These are phyloP conservation scores for Calonectria hawksworthii DNA, from an alignment of 2,329 filamentous ascomycete species.

Conservation along the genomic window DNA sequence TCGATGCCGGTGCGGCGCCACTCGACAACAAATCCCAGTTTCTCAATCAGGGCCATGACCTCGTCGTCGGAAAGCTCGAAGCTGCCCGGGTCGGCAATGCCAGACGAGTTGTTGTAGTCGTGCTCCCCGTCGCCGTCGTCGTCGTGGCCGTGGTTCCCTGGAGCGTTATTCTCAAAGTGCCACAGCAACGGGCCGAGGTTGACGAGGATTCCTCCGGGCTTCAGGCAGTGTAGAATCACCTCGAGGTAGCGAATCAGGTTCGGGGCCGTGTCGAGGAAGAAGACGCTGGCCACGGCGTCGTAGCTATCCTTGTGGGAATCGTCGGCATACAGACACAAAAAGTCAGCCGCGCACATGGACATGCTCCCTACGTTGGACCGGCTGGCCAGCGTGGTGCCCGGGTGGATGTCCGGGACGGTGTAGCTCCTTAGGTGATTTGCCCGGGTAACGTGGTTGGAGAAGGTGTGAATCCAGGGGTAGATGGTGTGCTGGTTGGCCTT, in stretches of 20 bases:
- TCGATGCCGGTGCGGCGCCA: slow-evolving; percentile 70
- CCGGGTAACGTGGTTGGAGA: slow-evolving; percentile 86
- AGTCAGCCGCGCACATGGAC: slow-evolving; percentile 95
- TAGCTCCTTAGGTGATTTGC: slow-evolving; percentile 82
- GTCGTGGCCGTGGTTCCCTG: slow-evolving; percentile 68
- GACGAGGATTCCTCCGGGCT: slow-evolving; percentile 83
- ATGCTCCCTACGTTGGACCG: slow-evolving; percentile 71
- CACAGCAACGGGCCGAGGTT: slow-evolving; percentile 94
- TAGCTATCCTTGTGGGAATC: slow-evolving; percentile 73
- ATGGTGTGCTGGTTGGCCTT: slow-evolving; percentile 76
- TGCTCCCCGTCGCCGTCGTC: slow-evolving; percentile 65
- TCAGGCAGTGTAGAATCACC: slow-evolving; percentile 83
- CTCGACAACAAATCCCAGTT: slow-evolving; percentile 83
- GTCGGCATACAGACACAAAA: slow-evolving; percentile 85
- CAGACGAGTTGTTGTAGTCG: slow-evolving; percentile 65
- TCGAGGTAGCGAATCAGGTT: slow-evolving; percentile 93
- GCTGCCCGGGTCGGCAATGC: slow-evolving; percentile 89
- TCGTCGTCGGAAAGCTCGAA: slow-evolving; percentile 94
- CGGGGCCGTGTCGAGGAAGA: slow-evolving; percentile 97
- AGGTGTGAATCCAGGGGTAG: slow-evolving; percentile 88
- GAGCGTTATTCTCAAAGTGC: slow-evolving; percentile 89
- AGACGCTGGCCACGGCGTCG: slow-evolving; percentile 89
- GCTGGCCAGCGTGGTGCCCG: slow-evolving; percentile 66
- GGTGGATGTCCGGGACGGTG: slow-evolving; percentile 85
- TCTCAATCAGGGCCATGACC: slow-evolving; percentile 80